Conservation (phyloP, 2,329 filamentous ascomycete genomes). For the Cladophialophora exuberans region DNA sequence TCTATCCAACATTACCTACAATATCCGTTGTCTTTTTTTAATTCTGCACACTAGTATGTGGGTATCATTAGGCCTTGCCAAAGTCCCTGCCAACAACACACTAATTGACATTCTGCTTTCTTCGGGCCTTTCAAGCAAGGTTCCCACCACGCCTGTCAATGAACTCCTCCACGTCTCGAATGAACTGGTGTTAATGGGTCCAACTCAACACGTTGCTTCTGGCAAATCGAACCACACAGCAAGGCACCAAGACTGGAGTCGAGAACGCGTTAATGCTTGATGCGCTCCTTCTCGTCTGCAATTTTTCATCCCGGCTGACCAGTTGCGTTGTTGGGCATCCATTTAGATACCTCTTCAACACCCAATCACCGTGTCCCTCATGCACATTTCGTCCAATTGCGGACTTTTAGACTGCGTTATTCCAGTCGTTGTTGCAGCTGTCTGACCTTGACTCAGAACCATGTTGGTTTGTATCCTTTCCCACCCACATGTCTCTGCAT, state of each 20-base stretch:
- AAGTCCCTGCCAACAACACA: conserved; percentile 1
- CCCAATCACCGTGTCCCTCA: conserved; percentile 23
- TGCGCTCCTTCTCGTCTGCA: conserved; percentile 8
- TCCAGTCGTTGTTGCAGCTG: conserved; percentile 26
- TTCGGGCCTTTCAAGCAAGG: conserved; percentile 2
- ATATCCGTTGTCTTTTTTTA: conserved; percentile 1
- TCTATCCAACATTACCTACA: neutral
- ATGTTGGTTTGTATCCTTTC: conserved; percentile 17
- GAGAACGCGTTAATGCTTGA: conserved; percentile 3
- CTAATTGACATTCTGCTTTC: conserved; percentile 5
- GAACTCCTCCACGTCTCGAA: conserved; percentile 25
- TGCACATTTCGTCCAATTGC: conserved; percentile 25
- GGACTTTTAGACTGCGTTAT: conserved; percentile 18
- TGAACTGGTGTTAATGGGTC: conserved; percentile 22
- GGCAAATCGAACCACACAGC: conserved; percentile 12
- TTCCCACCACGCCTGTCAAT: conserved; percentile 8
- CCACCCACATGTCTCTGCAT: conserved; percentile 18
- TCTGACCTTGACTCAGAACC: conserved; percentile 24
- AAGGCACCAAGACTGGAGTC: conserved; percentile 6
- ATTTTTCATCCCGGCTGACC: conserved; percentile 13
- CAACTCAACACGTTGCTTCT: conserved; percentile 7
- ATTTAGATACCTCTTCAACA: conserved; percentile 21
- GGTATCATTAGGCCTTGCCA: neutral
- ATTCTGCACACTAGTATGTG: neutral
- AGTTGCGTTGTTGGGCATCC: conserved; percentile 28